These are phyloP conservation scores for Medicago arabica DNA, from an alignment of 306 rosid genomes.

Conservation along the genomic window DNA sequence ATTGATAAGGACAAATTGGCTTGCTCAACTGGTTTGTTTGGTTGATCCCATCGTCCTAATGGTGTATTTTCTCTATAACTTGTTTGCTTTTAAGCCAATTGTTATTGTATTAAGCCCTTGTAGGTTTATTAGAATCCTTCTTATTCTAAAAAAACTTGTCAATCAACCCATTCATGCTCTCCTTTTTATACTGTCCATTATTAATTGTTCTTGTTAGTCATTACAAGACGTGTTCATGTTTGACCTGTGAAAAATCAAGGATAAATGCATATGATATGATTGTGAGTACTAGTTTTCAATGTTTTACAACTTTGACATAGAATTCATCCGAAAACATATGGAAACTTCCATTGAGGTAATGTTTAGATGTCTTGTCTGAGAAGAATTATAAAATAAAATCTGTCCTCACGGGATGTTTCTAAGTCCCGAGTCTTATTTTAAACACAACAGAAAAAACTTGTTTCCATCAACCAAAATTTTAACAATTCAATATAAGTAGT, in stretches of 20 bases:
- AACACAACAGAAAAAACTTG: conserved; percentile 12
- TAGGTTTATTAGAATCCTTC: conserved; percentile 21
- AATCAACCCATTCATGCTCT: conserved; percentile 3
- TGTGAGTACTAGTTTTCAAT: conserved; percentile 31
- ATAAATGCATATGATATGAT: conserved; percentile 12
- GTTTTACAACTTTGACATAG: conserved; percentile 17
- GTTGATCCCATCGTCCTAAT: conserved; percentile 25
- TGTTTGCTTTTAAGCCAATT: conserved; percentile 25
- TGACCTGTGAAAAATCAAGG: neutral
- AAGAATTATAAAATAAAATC: conserved; percentile 27
- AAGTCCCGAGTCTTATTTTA: conserved; percentile 11
- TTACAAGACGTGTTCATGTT: neutral
- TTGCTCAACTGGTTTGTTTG: conserved; percentile 30
- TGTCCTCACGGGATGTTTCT: neutral
- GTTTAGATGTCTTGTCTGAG: conserved; percentile 15
- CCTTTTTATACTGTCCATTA: conserved; percentile 13
- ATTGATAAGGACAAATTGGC: conserved; percentile 11
- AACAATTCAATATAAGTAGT: conserved; percentile 23
- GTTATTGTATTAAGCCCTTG: conserved; percentile 14
- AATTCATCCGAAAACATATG: conserved; percentile 19
- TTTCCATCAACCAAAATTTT: conserved; percentile 8
- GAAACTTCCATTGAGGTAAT: neutral
- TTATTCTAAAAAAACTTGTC: conserved; percentile 30
- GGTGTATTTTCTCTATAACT: neutral
- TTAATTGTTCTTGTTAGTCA: conserved; percentile 13